A percentile compares a stretch with the other conserved stretches of the same genome.
These are phyloP conservation scores for Lipomyces chichibuensis DNA, from an alignment of 805 yeast species.

Conservation along the genomic window DNA sequence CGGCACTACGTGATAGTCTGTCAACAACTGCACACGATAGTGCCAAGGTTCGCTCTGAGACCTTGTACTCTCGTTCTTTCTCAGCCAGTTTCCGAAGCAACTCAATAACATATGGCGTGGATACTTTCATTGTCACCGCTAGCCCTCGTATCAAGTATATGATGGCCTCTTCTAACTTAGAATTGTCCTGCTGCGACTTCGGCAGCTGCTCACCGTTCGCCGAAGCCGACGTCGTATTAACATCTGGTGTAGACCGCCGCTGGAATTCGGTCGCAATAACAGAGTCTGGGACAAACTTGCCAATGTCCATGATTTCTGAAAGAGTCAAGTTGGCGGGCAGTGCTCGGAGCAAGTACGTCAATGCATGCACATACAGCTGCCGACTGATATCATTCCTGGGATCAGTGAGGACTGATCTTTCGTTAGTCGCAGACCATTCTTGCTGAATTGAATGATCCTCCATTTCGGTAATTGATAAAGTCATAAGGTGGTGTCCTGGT, in stretches of 20 bases:
- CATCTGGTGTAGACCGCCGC: not conserved
- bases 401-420: not conserved
- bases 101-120: conserved; percentile 18
- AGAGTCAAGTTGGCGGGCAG: conserved; percentile 19
- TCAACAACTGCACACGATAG: conserved; percentile 12
- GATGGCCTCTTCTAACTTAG: conserved; percentile 16
- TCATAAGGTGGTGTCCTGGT: conserved; percentile 8
- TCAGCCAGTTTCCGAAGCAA: conserved; percentile 14
- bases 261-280: conserved; percentile 6
- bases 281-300: conserved; percentile 12
- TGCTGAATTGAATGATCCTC: not conserved
- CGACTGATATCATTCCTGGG: conserved; percentile 8
- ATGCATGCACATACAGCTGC: conserved; percentile 25
- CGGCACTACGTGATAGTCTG: conserved; percentile 16
- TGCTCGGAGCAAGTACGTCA: conserved; percentile 23
- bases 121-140: conserved; percentile 17
- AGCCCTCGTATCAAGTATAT: conserved; percentile 17
- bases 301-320: conserved; percentile 17
- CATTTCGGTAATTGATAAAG: not conserved
- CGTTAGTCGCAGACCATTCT: not conserved
- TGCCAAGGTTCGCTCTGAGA: conserved; percentile 18
- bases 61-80: conserved; percentile 25
- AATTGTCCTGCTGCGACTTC: not conserved
- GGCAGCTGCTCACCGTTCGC: not conserved
- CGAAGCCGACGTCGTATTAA: no score